These are phyloP conservation scores for Sphagnum fallax DNA, from an alignment of 228 moss, liverwort and hornwort species.

Conservation along the genomic window DNA sequence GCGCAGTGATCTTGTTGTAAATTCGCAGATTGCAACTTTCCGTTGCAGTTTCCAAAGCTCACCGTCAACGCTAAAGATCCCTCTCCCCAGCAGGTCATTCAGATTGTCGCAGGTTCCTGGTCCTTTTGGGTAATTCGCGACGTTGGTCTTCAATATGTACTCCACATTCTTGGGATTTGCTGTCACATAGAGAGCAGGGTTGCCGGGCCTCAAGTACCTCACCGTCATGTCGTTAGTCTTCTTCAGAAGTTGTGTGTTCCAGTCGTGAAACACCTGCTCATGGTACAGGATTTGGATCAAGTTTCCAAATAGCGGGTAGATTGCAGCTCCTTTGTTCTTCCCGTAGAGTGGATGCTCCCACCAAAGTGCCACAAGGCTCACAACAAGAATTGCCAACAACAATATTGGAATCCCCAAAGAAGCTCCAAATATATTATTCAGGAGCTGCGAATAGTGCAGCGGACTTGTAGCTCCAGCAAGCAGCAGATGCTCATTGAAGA, in stretches of 20 bases:
- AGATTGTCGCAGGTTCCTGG: neutral
- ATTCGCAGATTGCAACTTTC: conserved; percentile 32
- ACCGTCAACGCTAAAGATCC: conserved; percentile 26
- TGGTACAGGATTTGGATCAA: no score
- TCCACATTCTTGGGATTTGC: conserved; percentile 33
- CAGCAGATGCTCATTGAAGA: no score
- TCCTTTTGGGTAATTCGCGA: conserved; percentile 35
- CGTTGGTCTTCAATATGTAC: conserved; percentile 27
- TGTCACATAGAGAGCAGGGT: conserved; percentile 1
- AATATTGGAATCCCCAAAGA: no score
- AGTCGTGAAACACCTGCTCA: no score
- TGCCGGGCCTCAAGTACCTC: neutral
- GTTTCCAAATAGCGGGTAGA: conserved; percentile 30
- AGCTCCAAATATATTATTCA: no score
- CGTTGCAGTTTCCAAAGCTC: conserved; percentile 28
- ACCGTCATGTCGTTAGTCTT: no score
- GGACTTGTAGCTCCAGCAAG: no score
- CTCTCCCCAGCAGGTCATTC: conserved; percentile 24
- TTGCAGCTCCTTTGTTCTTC: conserved; percentile 22
- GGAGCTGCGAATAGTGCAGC: no score
- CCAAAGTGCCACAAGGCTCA: conserved; percentile 7
- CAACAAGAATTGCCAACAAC: no score
- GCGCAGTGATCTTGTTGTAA: conserved; percentile 16
- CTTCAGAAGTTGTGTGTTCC: no score
- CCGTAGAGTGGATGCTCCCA: conserved; percentile 33